phyloP scores from a whole-genome alignment of 805 yeast genomes.

The Ogataea paraovalis region DNA sequence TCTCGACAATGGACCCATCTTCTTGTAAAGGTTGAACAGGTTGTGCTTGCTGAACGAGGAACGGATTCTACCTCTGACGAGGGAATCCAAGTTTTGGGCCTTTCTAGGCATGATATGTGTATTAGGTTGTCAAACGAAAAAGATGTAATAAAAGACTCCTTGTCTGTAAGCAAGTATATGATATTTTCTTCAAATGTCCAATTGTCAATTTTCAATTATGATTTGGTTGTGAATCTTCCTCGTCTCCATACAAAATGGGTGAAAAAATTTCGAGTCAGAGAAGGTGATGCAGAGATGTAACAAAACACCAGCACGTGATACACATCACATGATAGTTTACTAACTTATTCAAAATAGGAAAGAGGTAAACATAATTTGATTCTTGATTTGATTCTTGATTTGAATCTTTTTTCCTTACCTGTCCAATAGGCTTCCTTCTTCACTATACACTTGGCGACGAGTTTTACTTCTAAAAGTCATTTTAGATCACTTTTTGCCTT shows the following conservation, averaged over 20 bases:
- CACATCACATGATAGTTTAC: no score
- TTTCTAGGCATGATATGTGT: constrained; percentile 31
- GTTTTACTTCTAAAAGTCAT: neutral
- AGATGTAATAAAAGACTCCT: no score
- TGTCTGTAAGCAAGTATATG: no score
- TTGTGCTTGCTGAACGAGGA: constrained; percentile 90
- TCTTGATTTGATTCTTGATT: neutral
- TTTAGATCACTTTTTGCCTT: no score
- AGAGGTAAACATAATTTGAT: constrained; percentile 1
- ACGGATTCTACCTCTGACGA: constrained; percentile 51
- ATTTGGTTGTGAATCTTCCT: no score
- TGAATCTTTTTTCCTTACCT: neutral
- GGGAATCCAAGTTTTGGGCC: constrained; percentile 27
- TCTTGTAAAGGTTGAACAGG: constrained; percentile 82
- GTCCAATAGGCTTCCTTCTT: no score
- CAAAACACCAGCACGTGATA: no score
- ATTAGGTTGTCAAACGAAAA: no score
- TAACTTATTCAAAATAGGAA: constrained; percentile 2
- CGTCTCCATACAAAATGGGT: no score
- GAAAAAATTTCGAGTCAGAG: no score
- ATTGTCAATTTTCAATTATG: no score
- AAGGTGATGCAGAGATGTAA: neutral
- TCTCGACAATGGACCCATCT: constrained; percentile 47
- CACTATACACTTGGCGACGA: neutral
- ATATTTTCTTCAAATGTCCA: no score